A percentile compares a stretch with the other conserved stretches of the same genome.
These are phyloP conservation scores for Aspergillus heteromorphus DNA, from an alignment of 495 filamentous ascomycete species.

Conservation along the genomic window DNA sequence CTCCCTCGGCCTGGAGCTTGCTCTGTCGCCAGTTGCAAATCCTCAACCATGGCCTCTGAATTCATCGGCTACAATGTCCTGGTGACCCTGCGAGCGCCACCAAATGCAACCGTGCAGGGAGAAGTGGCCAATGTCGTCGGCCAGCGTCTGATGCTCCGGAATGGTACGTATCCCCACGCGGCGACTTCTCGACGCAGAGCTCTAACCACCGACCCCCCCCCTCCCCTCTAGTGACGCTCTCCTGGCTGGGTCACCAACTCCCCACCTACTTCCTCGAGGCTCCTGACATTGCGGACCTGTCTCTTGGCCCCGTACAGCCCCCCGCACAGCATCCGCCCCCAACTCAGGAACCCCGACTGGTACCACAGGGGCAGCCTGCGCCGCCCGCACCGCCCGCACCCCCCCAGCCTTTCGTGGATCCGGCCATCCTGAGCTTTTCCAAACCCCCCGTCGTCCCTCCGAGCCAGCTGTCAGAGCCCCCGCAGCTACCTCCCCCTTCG, in stretches of 20 bases:
- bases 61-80: slow-evolving; percentile 78
- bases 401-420: slow-evolving; percentile 50
- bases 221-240: slow-evolving; percentile 37
- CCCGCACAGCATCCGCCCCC: slow-evolving; percentile 23
- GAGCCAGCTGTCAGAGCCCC: slow-evolving; percentile 1
- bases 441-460: slow-evolving; percentile 22
- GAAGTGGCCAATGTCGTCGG: slow-evolving; percentile 69
- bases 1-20: neutral
- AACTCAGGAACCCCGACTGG: slow-evolving; percentile 8
- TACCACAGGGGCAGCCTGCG: slow-evolving; percentile 4
- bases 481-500: slow-evolving; percentile 2
- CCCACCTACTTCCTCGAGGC: slow-evolving; percentile 50
- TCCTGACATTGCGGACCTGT: slow-evolving; percentile 50
- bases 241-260: slow-evolving; percentile 43
- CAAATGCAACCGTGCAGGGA: slow-evolving; percentile 62
- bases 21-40: neutral
- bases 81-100: slow-evolving; percentile 65
- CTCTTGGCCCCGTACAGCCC: slow-evolving; percentile 31
- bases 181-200: neutral
- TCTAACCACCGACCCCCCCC: neutral
- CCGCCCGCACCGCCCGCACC: slow-evolving; percentile 13
- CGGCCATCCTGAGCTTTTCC: slow-evolving; percentile 48
- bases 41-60: slow-evolving; percentile 52
- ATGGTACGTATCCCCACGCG: slow-evolving; percentile 54
- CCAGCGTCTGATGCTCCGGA: slow-evolving; percentile 64